A percentile compares a stretch with the other conserved stretches of the same genome.
Conservation (phyloP, 495 filamentous ascomycete genomes). For the Aspergillus heteromorphus region DNA sequence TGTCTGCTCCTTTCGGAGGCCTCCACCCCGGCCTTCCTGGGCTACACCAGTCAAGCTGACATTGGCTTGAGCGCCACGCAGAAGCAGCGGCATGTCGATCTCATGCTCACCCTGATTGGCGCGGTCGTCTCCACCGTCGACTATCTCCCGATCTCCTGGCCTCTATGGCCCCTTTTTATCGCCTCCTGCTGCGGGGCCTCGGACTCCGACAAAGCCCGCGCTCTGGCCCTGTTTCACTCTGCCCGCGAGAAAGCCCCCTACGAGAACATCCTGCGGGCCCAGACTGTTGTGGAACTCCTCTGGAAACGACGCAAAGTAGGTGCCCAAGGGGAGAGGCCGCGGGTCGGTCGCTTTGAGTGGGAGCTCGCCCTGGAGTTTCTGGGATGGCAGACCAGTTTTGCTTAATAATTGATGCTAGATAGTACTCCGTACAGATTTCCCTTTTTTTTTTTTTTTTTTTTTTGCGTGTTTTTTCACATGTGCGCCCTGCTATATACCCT, state of each 20-base stretch:
- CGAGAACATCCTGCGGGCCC: not conserved
- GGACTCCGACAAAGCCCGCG: not conserved
- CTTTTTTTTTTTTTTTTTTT: too few relatives aligned
- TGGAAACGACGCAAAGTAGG: not conserved
- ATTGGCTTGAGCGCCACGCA: not conserved
- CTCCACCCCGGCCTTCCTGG: not conserved
- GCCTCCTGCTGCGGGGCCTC: constrained; percentile 1
- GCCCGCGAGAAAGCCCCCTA: constrained; percentile 2
- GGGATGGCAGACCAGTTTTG: constrained; percentile 5
- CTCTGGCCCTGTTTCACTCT: not conserved
- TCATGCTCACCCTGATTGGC: not conserved
- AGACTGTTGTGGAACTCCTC: not conserved
- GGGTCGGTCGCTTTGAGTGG: constrained; percentile 1
- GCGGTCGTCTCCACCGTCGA: not conserved
- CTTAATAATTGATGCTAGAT: not conserved
- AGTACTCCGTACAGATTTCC: too few relatives aligned
- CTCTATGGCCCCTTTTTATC: constrained; percentile 5
- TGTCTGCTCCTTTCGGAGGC: not conserved
- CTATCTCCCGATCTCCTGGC: constrained; percentile 4
- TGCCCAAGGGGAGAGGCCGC: not conserved
- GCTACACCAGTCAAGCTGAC: not conserved
- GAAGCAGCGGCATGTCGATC: not conserved
- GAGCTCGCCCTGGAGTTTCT: not conserved
- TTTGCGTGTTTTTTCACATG: not conserved
- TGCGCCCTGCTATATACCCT: not conserved